Evolutionary conservation across 257 asterid genomes (phyloP).

Genomic region (Rhazya stricta): DNA sequence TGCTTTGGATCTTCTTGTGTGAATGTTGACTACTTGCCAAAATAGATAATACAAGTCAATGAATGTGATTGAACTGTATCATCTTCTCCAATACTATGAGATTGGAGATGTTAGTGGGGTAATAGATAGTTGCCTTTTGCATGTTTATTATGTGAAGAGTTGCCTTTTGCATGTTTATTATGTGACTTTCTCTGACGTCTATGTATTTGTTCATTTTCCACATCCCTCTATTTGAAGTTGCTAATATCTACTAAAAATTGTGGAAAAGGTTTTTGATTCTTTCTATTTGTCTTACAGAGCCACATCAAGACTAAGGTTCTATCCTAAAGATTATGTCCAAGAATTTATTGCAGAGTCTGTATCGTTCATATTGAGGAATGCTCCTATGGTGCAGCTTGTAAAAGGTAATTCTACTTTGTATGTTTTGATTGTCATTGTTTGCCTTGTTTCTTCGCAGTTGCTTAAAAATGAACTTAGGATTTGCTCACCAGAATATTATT

Average conservation of each 20-base stretch:
- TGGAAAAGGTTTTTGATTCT: not conserved
- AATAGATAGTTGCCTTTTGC: not conserved
- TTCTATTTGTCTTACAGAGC: conserved; percentile 36
- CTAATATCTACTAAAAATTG: not conserved
- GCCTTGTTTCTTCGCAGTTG: not conserved
- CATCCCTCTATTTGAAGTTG: not conserved
- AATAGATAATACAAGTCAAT: not conserved
- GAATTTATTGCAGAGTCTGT: conserved; percentile 84
- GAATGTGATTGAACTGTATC: not conserved
- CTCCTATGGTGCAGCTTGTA: conserved; percentile 51
- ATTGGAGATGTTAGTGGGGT: not conserved
- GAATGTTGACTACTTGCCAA: not conserved
- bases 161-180: not conserved
- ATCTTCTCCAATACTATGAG: not conserved
- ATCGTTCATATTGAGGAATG: conserved; percentile 72
- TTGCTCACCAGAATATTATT: not conserved
- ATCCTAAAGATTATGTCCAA: conserved; percentile 63
- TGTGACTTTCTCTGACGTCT: not conserved
- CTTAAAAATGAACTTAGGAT: not conserved
- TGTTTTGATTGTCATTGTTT: not conserved
- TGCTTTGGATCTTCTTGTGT: not conserved
- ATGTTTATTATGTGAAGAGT: too few species aligned
- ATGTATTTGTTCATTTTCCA: not conserved
- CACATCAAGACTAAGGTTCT: conserved; percentile 66
- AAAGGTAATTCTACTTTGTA: conserved; percentile 46